Evolutionary conservation across 2,329 filamentous ascomycete species (phyloP).

Genomic region (Davidsoniella virescens): DNA sequence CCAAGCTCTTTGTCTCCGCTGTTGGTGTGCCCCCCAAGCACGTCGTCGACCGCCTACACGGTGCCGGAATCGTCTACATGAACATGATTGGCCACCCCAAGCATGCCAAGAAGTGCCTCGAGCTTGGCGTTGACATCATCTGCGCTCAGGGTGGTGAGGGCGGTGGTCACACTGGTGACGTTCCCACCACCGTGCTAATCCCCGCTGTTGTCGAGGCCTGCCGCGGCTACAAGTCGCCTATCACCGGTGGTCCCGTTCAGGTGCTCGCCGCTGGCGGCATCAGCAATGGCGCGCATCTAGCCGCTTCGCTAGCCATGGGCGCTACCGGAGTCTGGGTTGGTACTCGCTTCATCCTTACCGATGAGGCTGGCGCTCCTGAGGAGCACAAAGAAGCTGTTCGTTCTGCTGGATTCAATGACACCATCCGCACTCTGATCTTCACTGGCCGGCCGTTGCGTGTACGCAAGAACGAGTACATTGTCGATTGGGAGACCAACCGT

Average conservation of each 20-base stretch:
- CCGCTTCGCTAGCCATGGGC: slow-evolving; percentile 82
- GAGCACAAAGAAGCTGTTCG: slow-evolving; percentile 90
- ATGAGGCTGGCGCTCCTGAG: slow-evolving; percentile 87
- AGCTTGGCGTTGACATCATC: slow-evolving; percentile 85
- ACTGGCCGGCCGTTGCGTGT: slow-evolving; percentile 90
- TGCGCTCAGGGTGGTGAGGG: slow-evolving; percentile 97
- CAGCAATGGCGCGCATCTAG: slow-evolving; percentile 80
- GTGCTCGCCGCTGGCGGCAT: slow-evolving; percentile 89
- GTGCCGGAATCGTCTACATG: slow-evolving; percentile 83
- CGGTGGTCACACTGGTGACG: slow-evolving; percentile 88
- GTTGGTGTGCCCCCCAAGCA: slow-evolving; percentile 82
- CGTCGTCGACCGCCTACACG: slow-evolving; percentile 82
- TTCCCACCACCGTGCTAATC: slow-evolving; percentile 83
- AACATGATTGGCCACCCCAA: slow-evolving; percentile 99
- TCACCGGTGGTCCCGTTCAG: slow-evolving; percentile 77
- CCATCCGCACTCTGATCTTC: slow-evolving; percentile 94
- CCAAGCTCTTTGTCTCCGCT: slow-evolving; percentile 89
- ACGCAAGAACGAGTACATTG: slow-evolving; percentile 82
- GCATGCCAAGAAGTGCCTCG: slow-evolving; percentile 92
- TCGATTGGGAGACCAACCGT: slow-evolving; percentile 92
- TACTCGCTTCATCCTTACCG: slow-evolving; percentile 82
- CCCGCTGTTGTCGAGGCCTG: slow-evolving; percentile 74
- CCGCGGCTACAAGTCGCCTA: slow-evolving; percentile 65
- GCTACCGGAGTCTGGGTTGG: slow-evolving; percentile 91
- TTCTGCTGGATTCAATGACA: slow-evolving; percentile 87